Evolutionary conservation across 2,329 filamentous ascomycete genomes (phyloP), one percentile per base, ranked within the genome.

Genomic region (Monilinia aucupariae): DNA sequence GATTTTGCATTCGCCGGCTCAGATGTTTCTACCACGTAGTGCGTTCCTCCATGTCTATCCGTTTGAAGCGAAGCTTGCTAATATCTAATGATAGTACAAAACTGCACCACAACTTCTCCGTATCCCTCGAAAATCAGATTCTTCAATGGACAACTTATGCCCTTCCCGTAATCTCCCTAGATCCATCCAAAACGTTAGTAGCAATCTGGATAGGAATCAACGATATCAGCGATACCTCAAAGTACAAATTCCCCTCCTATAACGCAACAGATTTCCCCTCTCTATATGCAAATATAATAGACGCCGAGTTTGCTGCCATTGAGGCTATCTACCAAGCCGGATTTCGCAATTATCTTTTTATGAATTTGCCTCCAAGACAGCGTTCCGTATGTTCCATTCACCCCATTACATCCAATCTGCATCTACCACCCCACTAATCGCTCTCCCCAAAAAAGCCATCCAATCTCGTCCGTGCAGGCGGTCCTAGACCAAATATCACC

Each of bases 141-240:
- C 69, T 73, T 9, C 79, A 82, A 64, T 84, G 79, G 69, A 68
- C 75, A 3, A 68, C 68, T 1, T 81, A 81, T 64, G 81, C 68
- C 0, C 64, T 63, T 22, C 64, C 68, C 3, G 53, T 68, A 6
- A 55, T 71, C 13, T 65, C 64, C 25, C 61, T 68, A 9, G 68
- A 77, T 12, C 72, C 76, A 20, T 66, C 72, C 4, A 71, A 76
- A 22, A 75, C 78, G 1, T 73, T 84, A 1, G 76, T 83, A 0
- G 78, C 78, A 2, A 70, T 83, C 45, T 85, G 79, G 78, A 85
- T 84, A 52, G 82, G 80, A 1, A 76, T 84, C 64, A 85, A 85
- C 68, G 82, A 85, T 63, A 81, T 85, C 65, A 77, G 75, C 65
- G 81, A 85, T 68, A 77, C 78, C 8, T 74, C 72, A 17, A 76